phyloP scores from a whole-genome alignment of 1,284 basidiomycete species.

The Puccinia horiana region DNA sequence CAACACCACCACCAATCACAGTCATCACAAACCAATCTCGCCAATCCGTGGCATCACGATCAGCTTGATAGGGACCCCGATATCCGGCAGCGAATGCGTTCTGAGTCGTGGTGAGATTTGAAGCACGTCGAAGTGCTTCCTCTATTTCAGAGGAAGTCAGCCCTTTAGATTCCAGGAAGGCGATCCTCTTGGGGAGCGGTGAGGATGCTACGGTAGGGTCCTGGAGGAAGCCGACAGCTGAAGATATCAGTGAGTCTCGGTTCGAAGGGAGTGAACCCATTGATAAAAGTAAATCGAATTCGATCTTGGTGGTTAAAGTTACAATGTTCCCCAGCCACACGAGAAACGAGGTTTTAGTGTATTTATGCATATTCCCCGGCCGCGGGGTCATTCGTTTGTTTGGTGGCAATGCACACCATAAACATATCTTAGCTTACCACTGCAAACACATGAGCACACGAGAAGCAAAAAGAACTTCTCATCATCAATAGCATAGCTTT shows the following conservation, averaged over 20 bases:
- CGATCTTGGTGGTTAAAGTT: no score
- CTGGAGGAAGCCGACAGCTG: constrained; percentile 38
- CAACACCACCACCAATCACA: constrained; percentile 38
- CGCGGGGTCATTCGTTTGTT: no score
- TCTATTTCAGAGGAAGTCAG: constrained; percentile 28
- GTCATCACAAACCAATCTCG: constrained; percentile 47
- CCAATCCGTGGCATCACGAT: constrained; percentile 30
- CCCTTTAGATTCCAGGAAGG: constrained; percentile 48
- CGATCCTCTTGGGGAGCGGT: constrained; percentile 31
- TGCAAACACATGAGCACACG: no score
- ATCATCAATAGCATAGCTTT: no score
- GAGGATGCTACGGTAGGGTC: constrained; percentile 34
- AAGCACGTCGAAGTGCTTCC: constrained; percentile 29
- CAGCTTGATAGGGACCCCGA: constrained; percentile 8
- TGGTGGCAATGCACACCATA: no score
- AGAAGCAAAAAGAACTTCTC: no score
- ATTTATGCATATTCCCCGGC: no score
- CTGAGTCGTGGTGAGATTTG: constrained; percentile 7
- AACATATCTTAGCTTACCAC: no score
- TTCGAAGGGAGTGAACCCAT: constrained; percentile 6
- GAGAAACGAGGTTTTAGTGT: no score
- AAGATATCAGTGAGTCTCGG: constrained; percentile 27
- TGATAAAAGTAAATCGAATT: background rate
- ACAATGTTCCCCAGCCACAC: no score
- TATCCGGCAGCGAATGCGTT: constrained; percentile 17